These are phyloP conservation scores for Solanum habrochaites DNA, from an alignment of 257 asterid species.

Conservation along the genomic window DNA sequence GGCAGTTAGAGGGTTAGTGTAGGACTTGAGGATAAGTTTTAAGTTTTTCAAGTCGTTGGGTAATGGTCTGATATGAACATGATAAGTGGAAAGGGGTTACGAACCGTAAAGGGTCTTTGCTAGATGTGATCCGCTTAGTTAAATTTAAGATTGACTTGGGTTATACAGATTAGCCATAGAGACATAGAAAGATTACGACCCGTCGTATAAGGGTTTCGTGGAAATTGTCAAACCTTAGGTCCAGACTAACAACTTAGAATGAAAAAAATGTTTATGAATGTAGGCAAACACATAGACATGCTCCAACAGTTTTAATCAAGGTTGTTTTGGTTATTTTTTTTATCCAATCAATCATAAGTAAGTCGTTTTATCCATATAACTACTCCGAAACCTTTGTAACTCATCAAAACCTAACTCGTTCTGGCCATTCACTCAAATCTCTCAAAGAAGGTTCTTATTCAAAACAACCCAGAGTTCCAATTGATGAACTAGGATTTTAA, in stretches of 20 bases:
- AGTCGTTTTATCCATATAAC: not conserved
- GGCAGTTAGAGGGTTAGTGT: not conserved
- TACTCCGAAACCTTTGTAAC: not conserved
- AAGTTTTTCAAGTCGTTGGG: not conserved
- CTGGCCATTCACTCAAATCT: not conserved
- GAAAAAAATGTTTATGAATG: rapidly evolving
- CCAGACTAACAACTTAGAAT: too few species aligned
- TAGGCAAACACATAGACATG: not conserved
- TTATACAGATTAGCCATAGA: too few species aligned
- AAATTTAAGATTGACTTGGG: not conserved
- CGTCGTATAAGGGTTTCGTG: too few species aligned
- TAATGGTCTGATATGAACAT: too few species aligned
- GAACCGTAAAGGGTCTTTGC: too few species aligned
- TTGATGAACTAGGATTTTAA: too few species aligned
- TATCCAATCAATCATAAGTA: not conserved
- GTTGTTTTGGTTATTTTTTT: not conserved
- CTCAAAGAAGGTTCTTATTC: not conserved
- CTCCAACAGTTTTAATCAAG: not conserved
- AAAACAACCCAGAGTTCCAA: not conserved
- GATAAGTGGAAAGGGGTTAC: not conserved
- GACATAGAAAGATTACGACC: too few species aligned
- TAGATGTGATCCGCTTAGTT: not conserved
- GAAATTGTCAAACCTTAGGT: too few species aligned
- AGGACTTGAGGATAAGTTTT: not conserved
- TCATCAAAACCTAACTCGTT: too few species aligned